These are phyloP conservation scores for Didymella pomorum DNA, from an alignment of 2,329 filamentous ascomycete species.

Conservation along the genomic window DNA sequence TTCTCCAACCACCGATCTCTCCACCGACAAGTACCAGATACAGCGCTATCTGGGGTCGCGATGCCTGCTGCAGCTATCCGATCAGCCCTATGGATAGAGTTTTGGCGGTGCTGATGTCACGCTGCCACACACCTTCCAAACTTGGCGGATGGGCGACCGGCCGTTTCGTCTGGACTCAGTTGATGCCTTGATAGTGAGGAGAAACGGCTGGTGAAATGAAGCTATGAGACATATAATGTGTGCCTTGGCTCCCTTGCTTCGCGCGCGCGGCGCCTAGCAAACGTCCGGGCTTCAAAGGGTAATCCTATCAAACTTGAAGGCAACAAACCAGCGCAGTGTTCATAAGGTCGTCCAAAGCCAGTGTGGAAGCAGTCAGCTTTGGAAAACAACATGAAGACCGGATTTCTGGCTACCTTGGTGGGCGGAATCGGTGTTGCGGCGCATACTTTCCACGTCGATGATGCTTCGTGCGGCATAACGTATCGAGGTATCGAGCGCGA, in stretches of 20 bases:
- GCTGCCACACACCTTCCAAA: constrained; percentile 12
- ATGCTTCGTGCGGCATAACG: constrained; percentile 41
- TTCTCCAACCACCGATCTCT: constrained; percentile 1
- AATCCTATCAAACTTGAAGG: neutral
- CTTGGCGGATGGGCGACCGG: constrained; percentile 4
- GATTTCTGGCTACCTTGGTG: constrained; percentile 17
- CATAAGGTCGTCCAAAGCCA: constrained; percentile 4
- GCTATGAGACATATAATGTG: constrained; percentile 6
- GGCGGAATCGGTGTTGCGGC: constrained; percentile 18
- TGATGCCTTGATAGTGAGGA: constrained; percentile 4
- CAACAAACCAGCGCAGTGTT: neutral
- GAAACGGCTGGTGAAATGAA: constrained; percentile 9
- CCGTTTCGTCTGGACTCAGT: constrained; percentile 10
- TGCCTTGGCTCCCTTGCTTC: constrained; percentile 16
- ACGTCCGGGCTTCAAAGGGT: neutral
- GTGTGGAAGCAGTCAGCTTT: neutral
- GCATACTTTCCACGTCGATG: constrained; percentile 11
- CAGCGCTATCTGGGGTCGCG: neutral
- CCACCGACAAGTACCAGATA: constrained; percentile 7
- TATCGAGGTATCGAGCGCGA: constrained; percentile 57
- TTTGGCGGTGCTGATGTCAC: constrained; percentile 15
- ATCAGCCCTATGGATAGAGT: neutral
- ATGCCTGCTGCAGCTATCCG: constrained; percentile 2
- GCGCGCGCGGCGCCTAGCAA: constrained; percentile 10
- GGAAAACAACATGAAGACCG: constrained; percentile 20